Evolutionary conservation across 2,329 filamentous ascomycete genomes (phyloP).

Genomic region (Knufia petricola): DNA sequence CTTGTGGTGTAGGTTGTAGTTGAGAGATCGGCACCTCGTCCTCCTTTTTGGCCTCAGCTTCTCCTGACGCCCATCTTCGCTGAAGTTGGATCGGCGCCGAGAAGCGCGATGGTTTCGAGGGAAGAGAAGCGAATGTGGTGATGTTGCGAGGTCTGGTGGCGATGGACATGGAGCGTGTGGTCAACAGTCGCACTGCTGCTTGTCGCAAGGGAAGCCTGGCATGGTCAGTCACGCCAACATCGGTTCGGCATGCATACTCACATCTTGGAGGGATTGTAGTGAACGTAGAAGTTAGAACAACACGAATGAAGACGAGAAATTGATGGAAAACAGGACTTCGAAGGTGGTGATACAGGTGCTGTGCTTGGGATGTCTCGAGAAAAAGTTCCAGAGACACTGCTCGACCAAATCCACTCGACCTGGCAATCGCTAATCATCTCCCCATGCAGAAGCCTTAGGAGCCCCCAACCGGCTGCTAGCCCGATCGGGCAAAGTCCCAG

Average conservation of each 20-base stretch:
- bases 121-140: conserved; percentile 29
- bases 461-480: too few relatives aligned
- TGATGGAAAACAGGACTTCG: not conserved
- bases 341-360: not conserved
- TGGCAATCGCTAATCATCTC: too few relatives aligned
- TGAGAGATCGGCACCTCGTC: conserved; percentile 23
- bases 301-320: not conserved
- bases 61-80: conserved; percentile 41
- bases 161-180: conserved; percentile 36
- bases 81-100: conserved; percentile 31
- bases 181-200: conserved; percentile 46
- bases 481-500: too few relatives aligned
- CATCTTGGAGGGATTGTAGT: not conserved
- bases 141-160: conserved; percentile 35
- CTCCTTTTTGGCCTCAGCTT: conserved; percentile 25
- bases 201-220: conserved; percentile 50
- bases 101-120: conserved; percentile 26
- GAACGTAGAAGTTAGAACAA: not conserved
- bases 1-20: conserved; percentile 15
- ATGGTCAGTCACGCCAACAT: not conserved
- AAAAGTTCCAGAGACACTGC: not conserved
- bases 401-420: too few relatives aligned
- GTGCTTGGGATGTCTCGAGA: not conserved
- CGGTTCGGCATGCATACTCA: not conserved
- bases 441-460: too few relatives aligned